A percentile compares a stretch with the other conserved stretches of the same genome.
These are phyloP conservation scores for Coemansia sp. DNA, from an alignment of 192 early-diverging fungal species.

Conservation along the genomic window DNA sequence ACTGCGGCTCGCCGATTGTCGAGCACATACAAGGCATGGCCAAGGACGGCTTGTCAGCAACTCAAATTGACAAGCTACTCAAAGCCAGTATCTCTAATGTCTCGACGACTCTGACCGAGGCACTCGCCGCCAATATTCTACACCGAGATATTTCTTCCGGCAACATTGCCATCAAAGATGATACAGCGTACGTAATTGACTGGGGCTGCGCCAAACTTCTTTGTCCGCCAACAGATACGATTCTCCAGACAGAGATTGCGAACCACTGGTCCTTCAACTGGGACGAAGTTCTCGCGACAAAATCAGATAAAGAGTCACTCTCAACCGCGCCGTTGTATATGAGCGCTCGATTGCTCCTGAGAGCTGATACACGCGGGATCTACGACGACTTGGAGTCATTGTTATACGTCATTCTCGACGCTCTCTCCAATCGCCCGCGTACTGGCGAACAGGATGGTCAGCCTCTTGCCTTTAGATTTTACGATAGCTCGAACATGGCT, in stretches of 20 bases:
- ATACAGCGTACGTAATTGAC: neutral
- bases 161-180: constrained; percentile 13
- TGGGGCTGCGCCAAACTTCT: constrained; percentile 15
- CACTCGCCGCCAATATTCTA: constrained; percentile 6
- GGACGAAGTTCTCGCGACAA: neutral
- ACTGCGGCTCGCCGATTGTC: constrained; percentile 13
- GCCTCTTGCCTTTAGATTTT: neutral
- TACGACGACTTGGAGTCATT: constrained; percentile 23
- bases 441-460: neutral
- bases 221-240: neutral
- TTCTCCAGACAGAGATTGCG: neutral
- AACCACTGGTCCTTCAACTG: neutral
- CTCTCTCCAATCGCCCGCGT: neutral
- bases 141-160: constrained; percentile 27
- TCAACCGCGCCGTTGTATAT: neutral
- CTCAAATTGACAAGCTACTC: neutral
- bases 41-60: neutral
- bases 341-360: constrained; percentile 9
- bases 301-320: neutral
- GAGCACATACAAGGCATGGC: neutral
- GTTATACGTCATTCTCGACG: constrained; percentile 6
- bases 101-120: neutral
- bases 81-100: constrained; percentile 4
- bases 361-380: neutral
- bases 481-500: neutral